Percentiles rank a stretch among this genome's conserved stretches.
Conservation (phyloP, 208 protist species). For the Acanthamoeba quina region DNA sequence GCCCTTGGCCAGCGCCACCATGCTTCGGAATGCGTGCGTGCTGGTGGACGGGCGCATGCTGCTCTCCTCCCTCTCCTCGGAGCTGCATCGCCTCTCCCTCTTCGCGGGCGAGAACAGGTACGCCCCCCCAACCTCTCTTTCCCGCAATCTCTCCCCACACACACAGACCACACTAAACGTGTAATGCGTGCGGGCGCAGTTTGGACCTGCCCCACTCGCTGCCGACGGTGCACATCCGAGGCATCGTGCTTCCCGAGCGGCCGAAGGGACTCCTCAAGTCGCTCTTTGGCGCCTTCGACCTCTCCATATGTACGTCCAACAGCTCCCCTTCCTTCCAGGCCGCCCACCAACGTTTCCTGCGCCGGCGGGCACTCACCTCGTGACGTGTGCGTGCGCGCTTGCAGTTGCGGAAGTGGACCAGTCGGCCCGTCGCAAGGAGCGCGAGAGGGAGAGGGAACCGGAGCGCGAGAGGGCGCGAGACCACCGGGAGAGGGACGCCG, state of each 20-base stretch:
- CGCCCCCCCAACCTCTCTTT: neutral
- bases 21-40: constrained; percentile 38
- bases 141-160: neutral
- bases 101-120: constrained; percentile 38
- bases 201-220: neutral
- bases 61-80: constrained; percentile 11
- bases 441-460: neutral
- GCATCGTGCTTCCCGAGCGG: constrained; percentile 36
- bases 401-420: constrained; percentile 40
- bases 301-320: constrained; percentile 42
- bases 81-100: constrained; percentile 19
- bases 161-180: no score
- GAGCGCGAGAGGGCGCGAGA: neutral
- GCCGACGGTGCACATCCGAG: constrained; percentile 17
- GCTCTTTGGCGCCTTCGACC: constrained; percentile 5
- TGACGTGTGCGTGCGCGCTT: neutral
- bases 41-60: constrained; percentile 6
- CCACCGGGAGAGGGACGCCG: neutral
- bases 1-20: neutral
- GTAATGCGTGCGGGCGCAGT: neutral
- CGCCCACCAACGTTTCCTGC: no score
- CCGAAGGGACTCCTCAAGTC: constrained; percentile 48
- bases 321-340: no score
- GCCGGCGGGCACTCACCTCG: no score
- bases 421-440: neutral